phyloP scores from a whole-genome alignment of 371 early-diverging fungal species.

The Syncephalastrum contaminatum region DNA sequence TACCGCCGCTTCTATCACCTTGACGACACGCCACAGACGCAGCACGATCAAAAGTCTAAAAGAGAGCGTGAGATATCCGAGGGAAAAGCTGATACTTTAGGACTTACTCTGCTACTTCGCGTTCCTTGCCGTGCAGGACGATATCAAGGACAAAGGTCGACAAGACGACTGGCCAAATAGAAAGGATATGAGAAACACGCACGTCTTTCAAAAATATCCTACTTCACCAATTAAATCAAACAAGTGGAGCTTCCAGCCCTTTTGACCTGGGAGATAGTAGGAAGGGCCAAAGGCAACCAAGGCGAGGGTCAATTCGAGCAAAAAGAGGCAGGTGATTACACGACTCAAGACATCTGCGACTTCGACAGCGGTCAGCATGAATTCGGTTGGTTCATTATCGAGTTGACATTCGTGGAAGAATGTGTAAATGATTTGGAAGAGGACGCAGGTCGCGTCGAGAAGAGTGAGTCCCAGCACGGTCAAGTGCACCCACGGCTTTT shows the following conservation, averaged over 20 bases:
- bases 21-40: slow-evolving; percentile 52
- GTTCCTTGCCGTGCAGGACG: slow-evolving; percentile 44
- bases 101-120: slow-evolving; percentile 48
- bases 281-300: slow-evolving; percentile 44
- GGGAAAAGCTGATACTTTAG: neutral
- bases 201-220: neutral
- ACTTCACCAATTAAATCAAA: slow-evolving; percentile 41
- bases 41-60: slow-evolving; percentile 40
- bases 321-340: slow-evolving; percentile 35
- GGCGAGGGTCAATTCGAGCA: slow-evolving; percentile 33
- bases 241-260: slow-evolving; percentile 47
- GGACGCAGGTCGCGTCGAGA: slow-evolving; percentile 36
- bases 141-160: slow-evolving; percentile 46
- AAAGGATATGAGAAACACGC: neutral
- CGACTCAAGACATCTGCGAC: slow-evolving; percentile 31
- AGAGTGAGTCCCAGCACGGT: slow-evolving; percentile 30
- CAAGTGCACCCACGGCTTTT: slow-evolving; percentile 31
- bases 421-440: slow-evolving; percentile 29
- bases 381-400: neutral
- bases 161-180: slow-evolving; percentile 30
- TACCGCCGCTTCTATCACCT: slow-evolving; percentile 44
- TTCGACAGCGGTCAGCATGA: slow-evolving; percentile 25
- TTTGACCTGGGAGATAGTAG: slow-evolving; percentile 40
- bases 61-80: neutral
- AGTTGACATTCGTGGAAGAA: slow-evolving; percentile 28